These are phyloP conservation scores for Populus alba DNA, from an alignment of 345 rosid genomes.

Conservation along the genomic window DNA sequence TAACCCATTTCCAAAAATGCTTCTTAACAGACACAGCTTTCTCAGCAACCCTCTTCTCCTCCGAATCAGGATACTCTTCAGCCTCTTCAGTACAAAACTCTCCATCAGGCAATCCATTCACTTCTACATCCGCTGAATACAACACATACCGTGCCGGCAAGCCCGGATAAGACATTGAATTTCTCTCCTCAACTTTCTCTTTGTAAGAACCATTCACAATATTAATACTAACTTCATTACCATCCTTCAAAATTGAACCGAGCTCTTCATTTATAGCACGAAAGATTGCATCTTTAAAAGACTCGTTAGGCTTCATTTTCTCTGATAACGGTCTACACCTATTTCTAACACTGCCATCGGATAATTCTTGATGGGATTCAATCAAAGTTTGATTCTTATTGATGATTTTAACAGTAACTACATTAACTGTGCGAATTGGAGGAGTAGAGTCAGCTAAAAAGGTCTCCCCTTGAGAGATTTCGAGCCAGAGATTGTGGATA, in stretches of 20 bases:
- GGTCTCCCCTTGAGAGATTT: conserved; percentile 77
- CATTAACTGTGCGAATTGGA: conserved; percentile 73
- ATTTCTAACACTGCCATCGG: conserved; percentile 66
- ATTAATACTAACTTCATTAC: conserved; percentile 18
- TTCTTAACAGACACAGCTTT: conserved; percentile 65
- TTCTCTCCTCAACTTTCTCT: conserved; percentile 64
- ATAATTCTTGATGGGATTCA: conserved; percentile 76
- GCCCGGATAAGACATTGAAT: conserved; percentile 79
- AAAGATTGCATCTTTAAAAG: conserved; percentile 53
- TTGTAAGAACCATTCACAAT: conserved; percentile 56
- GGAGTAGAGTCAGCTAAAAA: conserved; percentile 64
- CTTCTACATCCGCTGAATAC: conserved; percentile 63
- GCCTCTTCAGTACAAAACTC: conserved; percentile 70
- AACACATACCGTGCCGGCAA: conserved; percentile 71
- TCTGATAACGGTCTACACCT: conserved; percentile 75
- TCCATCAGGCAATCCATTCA: conserved; percentile 81
- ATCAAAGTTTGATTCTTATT: conserved; percentile 43
- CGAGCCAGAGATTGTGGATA: conserved; percentile 95
- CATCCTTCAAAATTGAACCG: conserved; percentile 43
- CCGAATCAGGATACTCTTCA: conserved; percentile 53
- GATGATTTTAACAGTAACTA: conserved; percentile 56
- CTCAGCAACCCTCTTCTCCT: conserved; percentile 36
- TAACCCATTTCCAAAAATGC: conserved; percentile 94
- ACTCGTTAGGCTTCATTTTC: conserved; percentile 83
- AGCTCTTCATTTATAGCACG: conserved; percentile 86